Base-by-base conservation (phyloP, 1,139 yeast species). In the Nakaseomyces glabratus region DNA sequence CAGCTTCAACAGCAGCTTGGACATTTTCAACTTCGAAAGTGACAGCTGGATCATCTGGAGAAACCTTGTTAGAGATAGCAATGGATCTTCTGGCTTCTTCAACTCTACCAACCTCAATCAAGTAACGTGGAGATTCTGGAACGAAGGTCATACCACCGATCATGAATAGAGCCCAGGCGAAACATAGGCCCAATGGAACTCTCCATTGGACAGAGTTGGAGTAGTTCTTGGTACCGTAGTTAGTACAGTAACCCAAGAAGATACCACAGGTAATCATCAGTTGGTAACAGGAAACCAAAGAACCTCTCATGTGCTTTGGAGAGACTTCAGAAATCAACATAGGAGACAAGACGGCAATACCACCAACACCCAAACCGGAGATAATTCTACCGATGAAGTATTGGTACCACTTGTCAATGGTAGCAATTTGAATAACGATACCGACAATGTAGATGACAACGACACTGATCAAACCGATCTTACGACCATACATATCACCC, bases 51-150 rank as follows among this genome's bases (percentile, higher is more conserved):
- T 75, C 76, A 38, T 76, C 79, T 17, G 64, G 53, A 5, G 69
- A 51, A 30, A 68, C 66, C 55, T 71, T 72, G 66, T 77, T 75
- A 36, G 77, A 69, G 47, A 58, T 70, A 35, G 81, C 75, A 62
- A 52, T 65, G 35, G 85, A 65, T 41, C 60, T 54, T 58, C 67
- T 68, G 26, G 90, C 93, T 36, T 69, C 71, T 18, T 68, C 81
- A 37, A 72, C 58, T 40, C 63, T 62, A 42, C 66, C 73, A 35
- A 58, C 62, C 42, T 73, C 69, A 44, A 78, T 68, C 58, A 70
- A 68, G 62, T 62, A 82, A 63, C 93, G 72, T 48, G 93, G 86
- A 32, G 88, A 75, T 59, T 82, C 93, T 39, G 93, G 93, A 61
- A 79, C 71, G 49, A 76, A 63, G 35, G 67, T 47, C 74, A 79